A percentile compares a stretch with the other conserved stretches of the same genome.
Conservation (phyloP, 768 basidiomycete species). For the Kwoniella sp. region DNA sequence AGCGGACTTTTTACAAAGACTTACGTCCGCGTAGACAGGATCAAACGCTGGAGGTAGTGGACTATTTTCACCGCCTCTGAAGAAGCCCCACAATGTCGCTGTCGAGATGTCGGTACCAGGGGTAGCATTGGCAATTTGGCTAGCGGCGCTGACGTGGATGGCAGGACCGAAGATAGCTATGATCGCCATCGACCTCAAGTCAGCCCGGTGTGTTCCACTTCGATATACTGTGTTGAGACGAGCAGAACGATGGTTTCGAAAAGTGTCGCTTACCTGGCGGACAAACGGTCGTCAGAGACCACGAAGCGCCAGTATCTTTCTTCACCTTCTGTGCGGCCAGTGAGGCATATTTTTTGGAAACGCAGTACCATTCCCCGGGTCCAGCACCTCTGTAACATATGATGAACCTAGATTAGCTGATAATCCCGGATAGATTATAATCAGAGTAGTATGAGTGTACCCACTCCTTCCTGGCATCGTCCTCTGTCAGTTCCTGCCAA, state of each 20-base stretch:
- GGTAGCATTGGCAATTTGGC: constrained; percentile 5
- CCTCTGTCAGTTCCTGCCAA: constrained; percentile 41
- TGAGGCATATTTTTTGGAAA: constrained; percentile 47
- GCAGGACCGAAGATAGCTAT: constrained; percentile 41
- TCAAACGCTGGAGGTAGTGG: constrained; percentile 17
- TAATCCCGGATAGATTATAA: too few relatives aligned
- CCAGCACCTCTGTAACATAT: neutral
- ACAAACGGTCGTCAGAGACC: constrained; percentile 35
- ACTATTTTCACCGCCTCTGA: constrained; percentile 19
- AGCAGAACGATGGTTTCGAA: too few relatives aligned
- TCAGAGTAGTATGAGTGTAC: constrained; percentile 4
- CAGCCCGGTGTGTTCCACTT: too few relatives aligned
- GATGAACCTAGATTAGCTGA: too few relatives aligned
- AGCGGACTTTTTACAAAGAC: too few relatives aligned
- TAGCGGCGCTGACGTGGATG: constrained; percentile 19
- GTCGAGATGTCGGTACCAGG: constrained; percentile 30
- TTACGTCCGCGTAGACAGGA: constrained; percentile 25
- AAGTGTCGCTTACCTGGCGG: constrained; percentile 41
- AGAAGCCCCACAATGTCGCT: constrained; percentile 5
- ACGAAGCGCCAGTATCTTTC: constrained; percentile 24
- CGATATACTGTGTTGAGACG: too few relatives aligned
- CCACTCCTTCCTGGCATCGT: constrained; percentile 36
- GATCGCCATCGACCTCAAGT: too few relatives aligned
- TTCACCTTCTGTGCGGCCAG: constrained; percentile 32
- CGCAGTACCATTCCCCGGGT: constrained; percentile 36